Conservation (phyloP, 1,284 basidiomycete species). For the Ustilago nuda region DNA sequence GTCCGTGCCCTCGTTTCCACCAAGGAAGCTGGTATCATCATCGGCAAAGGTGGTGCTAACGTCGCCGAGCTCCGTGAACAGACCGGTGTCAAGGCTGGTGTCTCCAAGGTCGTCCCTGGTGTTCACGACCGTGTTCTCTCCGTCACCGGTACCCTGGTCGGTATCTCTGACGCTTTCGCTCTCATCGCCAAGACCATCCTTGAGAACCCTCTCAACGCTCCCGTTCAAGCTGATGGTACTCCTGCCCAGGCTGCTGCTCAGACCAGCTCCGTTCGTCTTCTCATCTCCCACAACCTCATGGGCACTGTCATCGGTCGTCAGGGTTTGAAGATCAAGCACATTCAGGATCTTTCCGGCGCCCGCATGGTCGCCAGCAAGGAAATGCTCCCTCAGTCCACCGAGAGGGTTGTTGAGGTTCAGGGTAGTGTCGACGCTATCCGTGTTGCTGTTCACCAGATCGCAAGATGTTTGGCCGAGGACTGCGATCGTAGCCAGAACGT, state of each 20-base stretch:
- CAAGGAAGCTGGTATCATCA: slow-evolving; percentile 68
- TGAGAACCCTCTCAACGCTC: slow-evolving; percentile 57
- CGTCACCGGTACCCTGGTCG: slow-evolving; percentile 89
- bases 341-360: slow-evolving; percentile 68
- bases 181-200: slow-evolving; percentile 94
- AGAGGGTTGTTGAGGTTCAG: slow-evolving; percentile 93
- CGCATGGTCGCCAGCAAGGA: slow-evolving; percentile 70
- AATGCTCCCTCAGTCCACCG: slow-evolving; percentile 69
- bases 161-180: slow-evolving; percentile 93
- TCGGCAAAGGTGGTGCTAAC: slow-evolving; percentile 92
- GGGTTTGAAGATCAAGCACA: slow-evolving; percentile 70
- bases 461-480: slow-evolving; percentile 92
- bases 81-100: slow-evolving; percentile 96
- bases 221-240: slow-evolving; percentile 72
- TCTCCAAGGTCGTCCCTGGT: slow-evolving; percentile 96
- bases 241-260: slow-evolving; percentile 77
- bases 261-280: slow-evolving; percentile 85
- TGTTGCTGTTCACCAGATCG: slow-evolving; percentile 92
- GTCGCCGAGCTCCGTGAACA: slow-evolving; percentile 94
- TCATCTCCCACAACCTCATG: slow-evolving; percentile 70
- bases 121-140: slow-evolving; percentile 97
- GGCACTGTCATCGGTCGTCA: slow-evolving; percentile 69
- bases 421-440: slow-evolving; percentile 90
- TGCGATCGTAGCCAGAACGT: slow-evolving; percentile 84
- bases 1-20: slow-evolving; percentile 64